A percentile compares a stretch with the other conserved stretches of the same genome.
phyloP scores from a whole-genome alignment of 208 protist species.

The Lotmaria passim region DNA sequence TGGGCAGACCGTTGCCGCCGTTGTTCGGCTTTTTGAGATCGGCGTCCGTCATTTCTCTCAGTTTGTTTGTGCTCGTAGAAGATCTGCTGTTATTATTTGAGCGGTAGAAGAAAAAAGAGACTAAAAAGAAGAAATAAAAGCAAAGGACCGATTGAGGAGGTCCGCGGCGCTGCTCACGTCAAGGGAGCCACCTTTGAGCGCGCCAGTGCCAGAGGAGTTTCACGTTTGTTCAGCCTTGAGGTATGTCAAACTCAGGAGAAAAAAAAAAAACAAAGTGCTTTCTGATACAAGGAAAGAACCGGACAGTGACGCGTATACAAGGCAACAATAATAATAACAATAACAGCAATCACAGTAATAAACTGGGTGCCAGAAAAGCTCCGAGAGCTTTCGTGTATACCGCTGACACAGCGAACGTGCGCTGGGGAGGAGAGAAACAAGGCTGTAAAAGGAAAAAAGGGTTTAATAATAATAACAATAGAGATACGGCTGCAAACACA shows the following conservation, averaged over 20 bases:
- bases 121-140: conserved; percentile 11
- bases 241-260: too few relatives aligned
- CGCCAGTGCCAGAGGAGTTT: too few relatives aligned
- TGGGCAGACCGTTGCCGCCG: conserved; percentile 52
- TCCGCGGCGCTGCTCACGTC: neutral
- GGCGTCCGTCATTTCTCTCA: conserved; percentile 1
- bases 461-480: too few relatives aligned
- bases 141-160: too few relatives aligned
- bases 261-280: neutral
- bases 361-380: too few relatives aligned
- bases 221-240: too few relatives aligned
- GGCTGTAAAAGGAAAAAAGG: too few relatives aligned
- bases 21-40: conserved; percentile 46
- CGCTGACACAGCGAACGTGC: too few relatives aligned
- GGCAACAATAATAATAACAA: neutral
- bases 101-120: neutral
- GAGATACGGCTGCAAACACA: neutral
- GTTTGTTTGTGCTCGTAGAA: conserved; percentile 11
- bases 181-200: too few relatives aligned
- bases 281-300: neutral
- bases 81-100: neutral
- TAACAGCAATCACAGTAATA: too few relatives aligned
- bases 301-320: neutral
- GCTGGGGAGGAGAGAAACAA: too few relatives aligned
- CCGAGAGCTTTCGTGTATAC: too few relatives aligned